Conservation (phyloP, 768 basidiomycete genomes). For the Psilocybe cyanescens region DNA sequence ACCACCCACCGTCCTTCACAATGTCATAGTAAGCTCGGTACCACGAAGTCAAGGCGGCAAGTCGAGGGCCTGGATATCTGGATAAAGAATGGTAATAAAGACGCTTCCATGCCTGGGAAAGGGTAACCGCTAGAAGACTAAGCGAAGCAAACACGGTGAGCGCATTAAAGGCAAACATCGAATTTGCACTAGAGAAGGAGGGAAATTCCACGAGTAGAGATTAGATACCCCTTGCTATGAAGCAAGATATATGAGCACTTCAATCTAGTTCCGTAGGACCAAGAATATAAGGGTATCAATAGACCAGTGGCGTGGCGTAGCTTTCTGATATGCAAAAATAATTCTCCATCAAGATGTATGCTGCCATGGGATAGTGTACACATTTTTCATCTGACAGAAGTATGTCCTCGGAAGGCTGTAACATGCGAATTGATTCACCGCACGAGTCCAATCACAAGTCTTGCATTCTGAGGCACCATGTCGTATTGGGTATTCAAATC, state of each 20-base stretch:
- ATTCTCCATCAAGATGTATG: neutral
- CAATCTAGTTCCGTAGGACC: neutral
- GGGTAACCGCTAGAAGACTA: constrained; percentile 5
- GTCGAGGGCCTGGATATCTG: constrained; percentile 34
- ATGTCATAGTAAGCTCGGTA: constrained; percentile 40
- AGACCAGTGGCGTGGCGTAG: neutral
- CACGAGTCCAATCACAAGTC: neutral
- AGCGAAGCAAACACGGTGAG: constrained; percentile 2
- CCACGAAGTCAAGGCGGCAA: constrained; percentile 36
- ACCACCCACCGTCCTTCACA: constrained; percentile 39
- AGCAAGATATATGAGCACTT: neutral
- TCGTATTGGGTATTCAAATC: neutral
- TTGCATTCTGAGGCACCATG: neutral
- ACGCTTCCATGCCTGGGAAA: constrained; percentile 3
- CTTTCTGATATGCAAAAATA: neutral
- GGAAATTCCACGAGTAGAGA: neutral
- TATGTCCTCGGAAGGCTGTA: neutral
- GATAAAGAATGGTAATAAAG: constrained; percentile 28
- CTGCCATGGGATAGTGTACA: neutral
- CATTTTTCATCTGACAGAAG: neutral
- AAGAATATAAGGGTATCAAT: neutral
- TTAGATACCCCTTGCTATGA: neutral
- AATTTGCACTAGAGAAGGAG: neutral
- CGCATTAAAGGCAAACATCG: neutral
- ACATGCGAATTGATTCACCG: neutral